phyloP scores from a whole-genome alignment of 352 stramenopile genomes.

The Phytophthora meadii region DNA sequence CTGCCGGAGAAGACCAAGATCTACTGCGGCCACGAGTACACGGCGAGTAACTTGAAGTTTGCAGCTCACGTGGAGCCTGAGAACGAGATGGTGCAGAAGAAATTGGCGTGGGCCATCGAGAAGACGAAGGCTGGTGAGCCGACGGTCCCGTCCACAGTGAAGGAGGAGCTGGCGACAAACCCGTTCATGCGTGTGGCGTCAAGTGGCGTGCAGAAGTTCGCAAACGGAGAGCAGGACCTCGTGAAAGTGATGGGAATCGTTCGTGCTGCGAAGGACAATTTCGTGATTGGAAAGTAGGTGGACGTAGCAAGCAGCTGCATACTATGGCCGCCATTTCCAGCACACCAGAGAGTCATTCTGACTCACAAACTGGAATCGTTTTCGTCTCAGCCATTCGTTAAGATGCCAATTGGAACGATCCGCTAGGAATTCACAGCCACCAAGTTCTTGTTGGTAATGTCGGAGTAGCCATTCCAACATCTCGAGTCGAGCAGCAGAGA shows the following conservation, averaged over 20 bases:
- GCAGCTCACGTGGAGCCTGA: constrained; percentile 89
- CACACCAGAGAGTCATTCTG: constrained; percentile 16
- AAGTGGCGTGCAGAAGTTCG: constrained; percentile 61
- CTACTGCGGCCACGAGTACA: constrained; percentile 95
- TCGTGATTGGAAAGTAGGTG: constrained; percentile 55
- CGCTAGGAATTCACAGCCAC: constrained; percentile 14
- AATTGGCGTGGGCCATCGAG: constrained; percentile 69
- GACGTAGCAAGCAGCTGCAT: too few species aligned
- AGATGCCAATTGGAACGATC: constrained; percentile 23
- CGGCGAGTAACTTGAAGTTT: constrained; percentile 89
- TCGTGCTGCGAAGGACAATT: constrained; percentile 65
- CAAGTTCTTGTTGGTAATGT: constrained; percentile 10
- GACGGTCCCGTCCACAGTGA: constrained; percentile 91
- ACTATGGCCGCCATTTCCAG: constrained; percentile 6
- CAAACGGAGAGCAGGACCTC: constrained; percentile 43
- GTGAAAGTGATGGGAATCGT: constrained; percentile 66
- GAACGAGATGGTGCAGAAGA: constrained; percentile 76
- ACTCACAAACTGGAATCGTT: constrained; percentile 17
- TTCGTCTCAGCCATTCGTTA: constrained; percentile 17
- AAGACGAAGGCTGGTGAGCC: constrained; percentile 51
- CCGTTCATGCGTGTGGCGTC: constrained; percentile 81
- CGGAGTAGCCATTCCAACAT: constrained; percentile 23
- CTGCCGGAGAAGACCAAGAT: constrained; percentile 78
- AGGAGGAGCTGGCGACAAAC: constrained; percentile 75
- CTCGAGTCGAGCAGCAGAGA: constrained; percentile 12